phyloP scores from a whole-genome alignment of 805 yeast species.

The Metschnikowia lochheadii region DNA sequence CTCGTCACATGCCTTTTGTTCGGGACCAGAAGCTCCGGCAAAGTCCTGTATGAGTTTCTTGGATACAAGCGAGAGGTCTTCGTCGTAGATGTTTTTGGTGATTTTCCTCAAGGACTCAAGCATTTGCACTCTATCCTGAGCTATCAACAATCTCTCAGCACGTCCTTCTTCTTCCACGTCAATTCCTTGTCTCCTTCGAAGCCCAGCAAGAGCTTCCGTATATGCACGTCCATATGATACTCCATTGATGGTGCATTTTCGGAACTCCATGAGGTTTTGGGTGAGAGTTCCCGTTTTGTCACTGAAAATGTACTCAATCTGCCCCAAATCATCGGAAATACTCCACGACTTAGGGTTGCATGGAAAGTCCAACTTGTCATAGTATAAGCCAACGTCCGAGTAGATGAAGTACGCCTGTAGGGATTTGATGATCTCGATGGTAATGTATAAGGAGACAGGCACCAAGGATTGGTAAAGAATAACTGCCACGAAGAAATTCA shows the following conservation, averaged over 20 bases:
- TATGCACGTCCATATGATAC: conserved; percentile 68
- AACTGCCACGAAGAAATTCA: conserved; percentile 67
- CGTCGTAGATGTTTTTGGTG: conserved; percentile 35
- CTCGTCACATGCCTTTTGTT: conserved; percentile 57
- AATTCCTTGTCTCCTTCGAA: conserved; percentile 60
- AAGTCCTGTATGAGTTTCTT: conserved; percentile 62
- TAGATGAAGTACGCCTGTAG: conserved; percentile 72
- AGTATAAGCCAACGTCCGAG: conserved; percentile 67
- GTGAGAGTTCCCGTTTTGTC: conserved; percentile 85
- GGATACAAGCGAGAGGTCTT: conserved; percentile 68
- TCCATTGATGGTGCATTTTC: conserved; percentile 68
- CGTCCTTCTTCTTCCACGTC: conserved; percentile 50
- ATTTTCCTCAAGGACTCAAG: conserved; percentile 28
- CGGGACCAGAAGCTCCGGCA: conserved; percentile 43
- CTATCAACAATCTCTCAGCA: conserved; percentile 50
- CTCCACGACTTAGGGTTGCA: conserved; percentile 82
- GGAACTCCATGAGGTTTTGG: conserved; percentile 79
- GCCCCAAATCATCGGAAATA: conserved; percentile 80
- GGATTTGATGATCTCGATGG: conserved; percentile 76
- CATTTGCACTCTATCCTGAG: conserved; percentile 58
- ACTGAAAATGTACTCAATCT: conserved; percentile 74
- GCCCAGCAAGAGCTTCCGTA: conserved; percentile 74
- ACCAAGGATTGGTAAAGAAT: conserved; percentile 74
- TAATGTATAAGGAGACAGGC: conserved; percentile 74
- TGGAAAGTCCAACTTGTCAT: conserved; percentile 64